Percentiles rank a stretch among this genome's conserved stretches.
These are phyloP conservation scores for Yamadazyma trypodendri DNA, from an alignment of 1,139 yeast genomes.

Conservation along the genomic window DNA sequence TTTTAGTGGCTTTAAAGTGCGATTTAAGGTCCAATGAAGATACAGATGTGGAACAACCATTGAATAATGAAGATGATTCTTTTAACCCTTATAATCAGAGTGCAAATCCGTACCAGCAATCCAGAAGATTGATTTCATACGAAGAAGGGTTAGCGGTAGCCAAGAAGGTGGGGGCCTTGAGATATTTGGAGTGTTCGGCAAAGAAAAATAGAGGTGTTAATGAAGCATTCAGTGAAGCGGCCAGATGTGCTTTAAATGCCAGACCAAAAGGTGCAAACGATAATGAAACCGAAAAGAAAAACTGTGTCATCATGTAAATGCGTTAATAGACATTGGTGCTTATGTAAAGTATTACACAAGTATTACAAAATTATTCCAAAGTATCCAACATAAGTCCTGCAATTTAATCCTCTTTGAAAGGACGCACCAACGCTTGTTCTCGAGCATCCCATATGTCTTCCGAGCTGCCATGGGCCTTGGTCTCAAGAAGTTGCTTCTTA, in stretches of 20 bases:
- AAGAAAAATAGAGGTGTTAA: conserved; percentile 93
- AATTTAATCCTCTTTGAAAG: conserved; percentile 21
- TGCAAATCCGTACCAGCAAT: conserved; percentile 36
- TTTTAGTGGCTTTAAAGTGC: conserved; percentile 90
- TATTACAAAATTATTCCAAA: not conserved
- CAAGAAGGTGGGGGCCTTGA: conserved; percentile 76
- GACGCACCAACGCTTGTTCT: conserved; percentile 26
- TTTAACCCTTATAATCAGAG: conserved; percentile 27
- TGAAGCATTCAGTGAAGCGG: conserved; percentile 96
- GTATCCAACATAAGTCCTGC: not conserved
- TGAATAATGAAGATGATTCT: conserved; percentile 32
- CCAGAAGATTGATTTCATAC: conserved; percentile 52
- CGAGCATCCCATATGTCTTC: conserved; percentile 81
- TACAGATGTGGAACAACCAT: conserved; percentile 25
- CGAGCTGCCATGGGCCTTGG: conserved; percentile 64
- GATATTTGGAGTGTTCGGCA: conserved; percentile 91
- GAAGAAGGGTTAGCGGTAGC: conserved; percentile 59
- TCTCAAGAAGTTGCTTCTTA: conserved; percentile 59
- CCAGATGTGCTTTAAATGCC: conserved; percentile 91
- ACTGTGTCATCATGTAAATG: conserved; percentile 40
- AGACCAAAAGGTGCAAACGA: conserved; percentile 72
- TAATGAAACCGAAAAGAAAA: conserved; percentile 43
- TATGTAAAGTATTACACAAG: no score
- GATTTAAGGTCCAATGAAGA: conserved; percentile 67
- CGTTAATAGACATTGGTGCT: conserved; percentile 4